These are phyloP conservation scores for Domatiomyces catenatus DNA, from an alignment of 2,329 filamentous ascomycete species.

Conservation along the genomic window DNA sequence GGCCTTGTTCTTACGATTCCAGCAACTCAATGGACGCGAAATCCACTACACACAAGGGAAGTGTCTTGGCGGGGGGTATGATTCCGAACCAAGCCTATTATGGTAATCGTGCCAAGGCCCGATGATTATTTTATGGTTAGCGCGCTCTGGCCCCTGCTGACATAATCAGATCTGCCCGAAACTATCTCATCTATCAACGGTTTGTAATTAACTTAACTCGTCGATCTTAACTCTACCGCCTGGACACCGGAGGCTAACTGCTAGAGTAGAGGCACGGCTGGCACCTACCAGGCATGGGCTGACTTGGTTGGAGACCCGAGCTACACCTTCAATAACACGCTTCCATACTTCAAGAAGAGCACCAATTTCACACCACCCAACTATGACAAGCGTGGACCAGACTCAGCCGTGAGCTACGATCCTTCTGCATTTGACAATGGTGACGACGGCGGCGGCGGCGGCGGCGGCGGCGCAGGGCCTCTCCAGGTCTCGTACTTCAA, in stretches of 20 bases:
- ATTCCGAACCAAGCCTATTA: too few relatives aligned
- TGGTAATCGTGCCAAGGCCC: slow-evolving; percentile 16
- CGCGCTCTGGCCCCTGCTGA: slow-evolving; percentile 14
- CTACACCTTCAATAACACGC: slow-evolving; percentile 33
- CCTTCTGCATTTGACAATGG: too few relatives aligned
- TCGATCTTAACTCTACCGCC: too few relatives aligned
- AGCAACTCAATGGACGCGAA: not conserved
- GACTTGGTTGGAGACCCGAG: slow-evolving; percentile 25
- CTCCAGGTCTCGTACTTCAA: not conserved
- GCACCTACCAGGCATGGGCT: slow-evolving; percentile 35
- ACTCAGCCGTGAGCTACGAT: not conserved
- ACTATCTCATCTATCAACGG: too few relatives aligned
- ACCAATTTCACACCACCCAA: slow-evolving; percentile 18
- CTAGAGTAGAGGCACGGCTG: slow-evolving; percentile 24
- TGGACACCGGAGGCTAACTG: too few relatives aligned
- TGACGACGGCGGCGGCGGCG: too few relatives aligned
- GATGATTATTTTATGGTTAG: slow-evolving; percentile 35
- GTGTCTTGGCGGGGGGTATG: slow-evolving; percentile 26
- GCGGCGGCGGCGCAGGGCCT: not conserved
- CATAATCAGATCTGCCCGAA: too few relatives aligned
- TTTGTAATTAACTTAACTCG: too few relatives aligned
- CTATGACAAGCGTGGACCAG: not conserved
- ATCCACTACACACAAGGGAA: slow-evolving; percentile 15
- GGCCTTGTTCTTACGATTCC: too few relatives aligned
- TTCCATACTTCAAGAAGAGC: slow-evolving; percentile 31